Evolutionary conservation across 352 stramenopile genomes (phyloP).

Genomic region (Phytophthora podocarpi): DNA sequence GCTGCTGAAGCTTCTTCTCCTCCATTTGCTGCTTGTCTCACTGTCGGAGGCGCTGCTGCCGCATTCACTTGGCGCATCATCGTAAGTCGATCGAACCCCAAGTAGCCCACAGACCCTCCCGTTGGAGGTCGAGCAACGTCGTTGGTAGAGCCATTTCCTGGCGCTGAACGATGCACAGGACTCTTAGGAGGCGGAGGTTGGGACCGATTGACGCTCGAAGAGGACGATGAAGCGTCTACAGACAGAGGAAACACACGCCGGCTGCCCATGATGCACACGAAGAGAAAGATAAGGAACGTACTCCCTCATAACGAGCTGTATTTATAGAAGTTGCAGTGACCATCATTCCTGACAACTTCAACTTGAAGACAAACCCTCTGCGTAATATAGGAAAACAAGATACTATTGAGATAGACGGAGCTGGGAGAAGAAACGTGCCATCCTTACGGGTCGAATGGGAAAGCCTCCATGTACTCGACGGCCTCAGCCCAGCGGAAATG

Average conservation of each 20-base stretch:
- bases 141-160: constrained; percentile 11
- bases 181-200: constrained; percentile 56
- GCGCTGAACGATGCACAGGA: constrained; percentile 31
- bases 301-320: too few species aligned
- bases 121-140: constrained; percentile 29
- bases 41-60: constrained; percentile 12
- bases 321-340: constrained; percentile 12
- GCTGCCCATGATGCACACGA: constrained; percentile 15
- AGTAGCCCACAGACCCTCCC: constrained; percentile 10
- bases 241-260: constrained; percentile 52
- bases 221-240: constrained; percentile 29
- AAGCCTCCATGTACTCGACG: constrained; percentile 40
- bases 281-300: too few species aligned
- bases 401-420: too few species aligned
- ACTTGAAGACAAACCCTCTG: constrained; percentile 4
- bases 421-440: too few species aligned
- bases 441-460: constrained; percentile 26
- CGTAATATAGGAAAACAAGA: too few species aligned
- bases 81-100: constrained; percentile 52
- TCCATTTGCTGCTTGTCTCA: not conserved
- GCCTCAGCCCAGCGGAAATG: constrained; percentile 33
- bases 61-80: constrained; percentile 64
- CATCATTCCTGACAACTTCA: constrained; percentile 19
- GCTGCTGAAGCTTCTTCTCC: constrained; percentile 53
- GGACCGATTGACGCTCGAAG: constrained; percentile 1